phyloP scores from a whole-genome alignment of 805 yeast genomes.

The Saccharomycopsis sp. region DNA sequence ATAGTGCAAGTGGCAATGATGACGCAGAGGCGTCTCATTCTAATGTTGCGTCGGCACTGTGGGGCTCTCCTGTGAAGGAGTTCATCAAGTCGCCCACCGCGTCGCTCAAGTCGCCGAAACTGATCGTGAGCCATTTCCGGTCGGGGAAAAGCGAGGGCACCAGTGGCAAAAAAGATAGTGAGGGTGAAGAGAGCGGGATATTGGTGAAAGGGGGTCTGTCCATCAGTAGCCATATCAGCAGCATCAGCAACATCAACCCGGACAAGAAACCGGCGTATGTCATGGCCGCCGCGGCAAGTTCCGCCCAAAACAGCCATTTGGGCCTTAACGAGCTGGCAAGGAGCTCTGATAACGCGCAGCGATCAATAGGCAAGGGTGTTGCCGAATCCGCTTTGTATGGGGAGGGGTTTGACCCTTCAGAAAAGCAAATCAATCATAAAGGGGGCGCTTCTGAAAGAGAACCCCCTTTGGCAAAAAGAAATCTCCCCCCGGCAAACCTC shows the following conservation, averaged over 20 bases:
- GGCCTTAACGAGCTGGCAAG: too few species aligned
- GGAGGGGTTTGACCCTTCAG: too few species aligned
- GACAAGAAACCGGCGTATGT: constrained; percentile 15
- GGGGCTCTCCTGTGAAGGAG: not conserved
- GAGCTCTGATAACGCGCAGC: too few species aligned
- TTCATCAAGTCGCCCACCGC: not conserved
- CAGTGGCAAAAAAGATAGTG: not conserved
- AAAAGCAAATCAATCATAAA: too few species aligned
- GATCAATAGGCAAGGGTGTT: too few species aligned
- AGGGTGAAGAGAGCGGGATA: not conserved
- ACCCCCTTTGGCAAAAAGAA: too few species aligned
- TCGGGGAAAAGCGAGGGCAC: not conserved
- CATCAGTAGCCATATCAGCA: not conserved
- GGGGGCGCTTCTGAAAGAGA: too few species aligned
- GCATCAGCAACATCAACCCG: not conserved
- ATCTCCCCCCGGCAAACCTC: too few species aligned
- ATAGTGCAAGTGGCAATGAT: not conserved
- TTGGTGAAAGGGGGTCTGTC: not conserved
- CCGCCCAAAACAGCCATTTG: not conserved
- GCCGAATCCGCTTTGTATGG: too few species aligned
- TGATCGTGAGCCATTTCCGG: not conserved
- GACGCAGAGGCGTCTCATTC: too few species aligned
- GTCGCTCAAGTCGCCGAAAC: not conserved
- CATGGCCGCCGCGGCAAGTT: constrained; percentile 4
- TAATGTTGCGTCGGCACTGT: not conserved